Base-by-base conservation (phyloP, 2,329 filamentous ascomycete genomes). In the Pseudopyrenochaeta lycopersici region DNA sequence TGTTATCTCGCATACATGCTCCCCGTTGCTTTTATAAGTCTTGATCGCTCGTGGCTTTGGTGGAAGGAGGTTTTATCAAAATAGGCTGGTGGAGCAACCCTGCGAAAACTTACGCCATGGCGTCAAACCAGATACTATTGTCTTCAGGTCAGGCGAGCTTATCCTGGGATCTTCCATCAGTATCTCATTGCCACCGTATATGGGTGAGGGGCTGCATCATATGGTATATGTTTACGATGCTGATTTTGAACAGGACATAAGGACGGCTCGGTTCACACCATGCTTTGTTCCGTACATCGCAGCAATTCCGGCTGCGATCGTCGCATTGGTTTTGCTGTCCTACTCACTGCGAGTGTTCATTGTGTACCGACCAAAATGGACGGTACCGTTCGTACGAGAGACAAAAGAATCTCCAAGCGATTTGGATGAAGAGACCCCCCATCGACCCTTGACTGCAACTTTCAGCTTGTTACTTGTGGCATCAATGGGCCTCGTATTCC, bases 331-430 rank as follows among this genome's bases (percentile, higher is more conserved):
- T n/a, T 56, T 79, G 2, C 43, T 78, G n/a, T 60, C 59, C 7
- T 75, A 78, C 53, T 59, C 68, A 4, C 32, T 78, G 3, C 57
- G 67, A 23, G 45, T 76, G 3, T 54, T 76, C 2, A 54, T 65
- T n/a, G 49, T 57, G 4, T 73, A 71, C 63, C 72, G 76, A 36
- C 80, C 84, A 30, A 70, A 62, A 72, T 87, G 85, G 84, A 78
- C 77, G 17, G 75, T 65, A 42, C 76, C 82, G 3, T 86, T 87
- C 54, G 71, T 86, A 10, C 52, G 56, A 39, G 72, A 76, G 56
- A 49, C 57, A 10, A 68, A 71, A 46, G 61, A 67, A 32, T 62
- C 51, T 18, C 40, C 58, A 72, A 43, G 72, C 67, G 47, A 71
- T 62, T 43, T 77, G 70, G 54, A 65, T 62, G 27, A 58, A 67